Base-by-base conservation (phyloP, 768 basidiomycete species). In the Tephrocybe rancida region DNA sequence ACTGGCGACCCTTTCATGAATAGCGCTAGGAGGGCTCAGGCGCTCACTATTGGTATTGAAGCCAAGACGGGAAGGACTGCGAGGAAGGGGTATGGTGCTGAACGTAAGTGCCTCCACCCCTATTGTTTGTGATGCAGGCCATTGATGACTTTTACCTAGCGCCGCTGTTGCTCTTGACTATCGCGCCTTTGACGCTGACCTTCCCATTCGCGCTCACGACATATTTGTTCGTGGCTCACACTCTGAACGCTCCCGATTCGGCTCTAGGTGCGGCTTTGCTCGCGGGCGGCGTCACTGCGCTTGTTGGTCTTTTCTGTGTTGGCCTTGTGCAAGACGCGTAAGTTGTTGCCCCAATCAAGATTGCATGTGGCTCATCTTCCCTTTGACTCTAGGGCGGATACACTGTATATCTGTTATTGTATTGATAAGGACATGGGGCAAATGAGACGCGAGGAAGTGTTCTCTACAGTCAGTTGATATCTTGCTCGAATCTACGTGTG, bases 201-300 rank as follows among this genome's bases (percentile, higher is more conserved):
- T 80, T 95, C 57, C 89, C 92, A 5, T 90, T 92, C 57, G 86
- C 92, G 13, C 73, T 95, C 25, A 72, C 82, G 32, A 90, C 92
- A 4, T 97, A 96, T 67, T 70, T 98, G 18, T 91, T 95, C 60
- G 90, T 93, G n/a, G 88, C 92, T 2, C 90, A 92, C 69, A 87
- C 88, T 0, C 70, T 93, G 19, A 66, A 68, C 16, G 83, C 85
- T 22, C 90, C 92, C 0, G 68, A 85, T 42, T 80, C 88, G 61
- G 91, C 92, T 0, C 75, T 94, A 7, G 78, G 85, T 11, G 88
- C 90, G 19, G 84, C 89, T 1, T 59, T 95, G 14, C 73, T 95
- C 3, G 88, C 88, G 21, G 93, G 87, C 3, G 85, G 82, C 9
- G 84, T 92, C 16, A 91, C 91, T 0, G 90, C 88, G 5, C 73